Evolutionary conservation across 108 stramenopile genomes (phyloP).

Genomic region (Schizochytrium sp.): DNA sequence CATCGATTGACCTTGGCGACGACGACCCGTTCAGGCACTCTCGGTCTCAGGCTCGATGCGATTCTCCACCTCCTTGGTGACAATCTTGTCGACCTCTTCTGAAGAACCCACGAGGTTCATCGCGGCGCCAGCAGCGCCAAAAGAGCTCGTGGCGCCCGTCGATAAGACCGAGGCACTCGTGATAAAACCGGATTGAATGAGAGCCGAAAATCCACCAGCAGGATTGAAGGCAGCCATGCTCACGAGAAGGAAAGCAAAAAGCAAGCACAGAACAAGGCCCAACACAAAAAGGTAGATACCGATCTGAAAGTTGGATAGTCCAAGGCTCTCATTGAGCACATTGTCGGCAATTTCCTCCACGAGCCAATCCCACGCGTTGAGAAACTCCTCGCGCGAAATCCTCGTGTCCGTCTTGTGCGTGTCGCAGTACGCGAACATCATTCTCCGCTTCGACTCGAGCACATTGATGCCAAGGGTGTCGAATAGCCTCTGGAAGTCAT

Average conservation of each 20-base stretch:
- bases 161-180: background rate
- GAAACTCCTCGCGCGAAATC: background rate
- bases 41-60: background rate
- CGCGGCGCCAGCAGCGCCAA: background rate
- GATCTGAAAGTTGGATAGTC: background rate
- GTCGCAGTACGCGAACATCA: slow-evolving; percentile 1
- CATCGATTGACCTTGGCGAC: background rate
- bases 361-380: background rate
- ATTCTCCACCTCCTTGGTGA: background rate
- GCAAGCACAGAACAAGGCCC: background rate
- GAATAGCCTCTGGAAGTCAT: background rate
- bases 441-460: background rate
- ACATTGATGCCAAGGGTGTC: background rate
- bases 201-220: background rate
- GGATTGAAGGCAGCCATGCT: background rate
- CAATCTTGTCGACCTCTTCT: background rate
- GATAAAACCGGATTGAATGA: background rate
- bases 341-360: background rate
- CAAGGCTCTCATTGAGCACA: background rate
- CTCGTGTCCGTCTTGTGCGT: background rate
- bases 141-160: background rate
- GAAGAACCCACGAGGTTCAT: background rate
- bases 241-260: background rate
- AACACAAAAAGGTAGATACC: background rate
- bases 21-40: background rate